A percentile compares a stretch with the other conserved stretches of the same genome.
Evolutionary conservation across 2,329 filamentous ascomycete genomes (phyloP).

Genomic region (Fusarium sp.): DNA sequence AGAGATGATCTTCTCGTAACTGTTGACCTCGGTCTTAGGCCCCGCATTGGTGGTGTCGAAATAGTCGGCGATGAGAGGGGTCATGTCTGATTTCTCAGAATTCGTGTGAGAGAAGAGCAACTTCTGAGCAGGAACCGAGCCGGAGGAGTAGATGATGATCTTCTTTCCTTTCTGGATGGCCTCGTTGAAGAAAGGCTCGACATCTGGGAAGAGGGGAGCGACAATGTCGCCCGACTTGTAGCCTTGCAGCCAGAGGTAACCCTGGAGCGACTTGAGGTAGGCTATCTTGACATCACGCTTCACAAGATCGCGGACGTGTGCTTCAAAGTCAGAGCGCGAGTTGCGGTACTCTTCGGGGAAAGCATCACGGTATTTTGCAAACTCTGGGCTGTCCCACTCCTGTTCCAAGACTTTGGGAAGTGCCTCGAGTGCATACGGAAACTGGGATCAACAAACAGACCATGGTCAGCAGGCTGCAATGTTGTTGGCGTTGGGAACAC

Average conservation of each 20-base stretch:
- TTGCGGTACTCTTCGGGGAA: conserved; percentile 75
- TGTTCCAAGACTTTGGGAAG: conserved; percentile 73
- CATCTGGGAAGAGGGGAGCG: conserved; percentile 81
- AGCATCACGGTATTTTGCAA: conserved; percentile 75
- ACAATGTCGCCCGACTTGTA: conserved; percentile 77
- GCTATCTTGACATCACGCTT: conserved; percentile 78
- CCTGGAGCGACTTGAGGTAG: conserved; percentile 84
- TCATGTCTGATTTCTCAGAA: conserved; percentile 69
- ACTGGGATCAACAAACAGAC: conserved; percentile 61
- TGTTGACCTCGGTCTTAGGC: conserved; percentile 73
- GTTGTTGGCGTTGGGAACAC: conserved; percentile 30
- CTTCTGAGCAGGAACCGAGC: conserved; percentile 84
- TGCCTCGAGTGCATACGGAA: conserved; percentile 78
- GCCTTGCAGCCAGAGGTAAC: conserved; percentile 81
- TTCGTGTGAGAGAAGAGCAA: conserved; percentile 78
- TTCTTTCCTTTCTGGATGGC: conserved; percentile 69
- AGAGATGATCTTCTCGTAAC: conserved; percentile 74
- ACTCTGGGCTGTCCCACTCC: conserved; percentile 74
- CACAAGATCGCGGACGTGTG: conserved; percentile 78
- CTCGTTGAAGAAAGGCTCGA: conserved; percentile 69
- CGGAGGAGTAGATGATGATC: conserved; percentile 84
- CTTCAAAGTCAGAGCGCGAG: conserved; percentile 69
- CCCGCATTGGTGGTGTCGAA: conserved; percentile 88
- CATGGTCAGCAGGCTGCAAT: conserved; percentile 34
- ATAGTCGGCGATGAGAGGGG: conserved; percentile 70